A percentile compares a stretch with the other conserved stretches of the same genome.
Evolutionary conservation across 1,284 basidiomycete species (phyloP).

Genomic region (Mycosarcoma maydis): DNA sequence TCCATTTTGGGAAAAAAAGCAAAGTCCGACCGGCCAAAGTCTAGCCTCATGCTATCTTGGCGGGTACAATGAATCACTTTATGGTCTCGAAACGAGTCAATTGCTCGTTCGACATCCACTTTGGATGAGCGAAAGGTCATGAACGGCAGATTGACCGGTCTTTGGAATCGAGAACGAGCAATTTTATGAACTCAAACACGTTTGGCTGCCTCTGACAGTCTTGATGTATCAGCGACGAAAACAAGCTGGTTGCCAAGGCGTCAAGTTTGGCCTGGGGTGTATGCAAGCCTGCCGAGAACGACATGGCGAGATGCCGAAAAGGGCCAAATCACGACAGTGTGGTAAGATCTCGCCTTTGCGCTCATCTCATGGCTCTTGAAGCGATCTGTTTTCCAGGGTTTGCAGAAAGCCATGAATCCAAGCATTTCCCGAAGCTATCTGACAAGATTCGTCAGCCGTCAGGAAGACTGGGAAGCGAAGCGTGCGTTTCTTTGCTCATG

Average conservation of each 20-base stretch:
- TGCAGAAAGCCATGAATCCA: neutral
- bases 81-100: too few species aligned
- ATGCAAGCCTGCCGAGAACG: constrained; percentile 33
- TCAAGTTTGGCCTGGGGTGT: neutral
- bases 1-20: too few species aligned
- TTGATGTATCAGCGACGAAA: neutral
- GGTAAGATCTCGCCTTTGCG: too few species aligned
- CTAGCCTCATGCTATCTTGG: too few species aligned
- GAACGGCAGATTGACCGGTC: neutral
- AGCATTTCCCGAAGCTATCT: neutral
- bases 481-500: neutral
- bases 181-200: neutral
- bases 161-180: neutral
- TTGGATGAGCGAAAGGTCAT: too few species aligned
- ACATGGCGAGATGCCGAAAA: constrained; percentile 28
- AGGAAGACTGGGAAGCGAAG: neutral
- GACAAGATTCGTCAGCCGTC: neutral
- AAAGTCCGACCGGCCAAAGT: too few species aligned
- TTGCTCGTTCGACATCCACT: too few species aligned
- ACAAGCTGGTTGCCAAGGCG: constrained; percentile 6
- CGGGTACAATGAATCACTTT: too few species aligned
- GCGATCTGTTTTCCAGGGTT: neutral
- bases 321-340: neutral
- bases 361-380: too few species aligned
- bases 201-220: neutral